A percentile compares a stretch with the other conserved stretches of the same genome.
phyloP scores from a whole-genome alignment of 1,284 basidiomycete species.

The Austroboletus olivaceoglutinosus region DNA sequence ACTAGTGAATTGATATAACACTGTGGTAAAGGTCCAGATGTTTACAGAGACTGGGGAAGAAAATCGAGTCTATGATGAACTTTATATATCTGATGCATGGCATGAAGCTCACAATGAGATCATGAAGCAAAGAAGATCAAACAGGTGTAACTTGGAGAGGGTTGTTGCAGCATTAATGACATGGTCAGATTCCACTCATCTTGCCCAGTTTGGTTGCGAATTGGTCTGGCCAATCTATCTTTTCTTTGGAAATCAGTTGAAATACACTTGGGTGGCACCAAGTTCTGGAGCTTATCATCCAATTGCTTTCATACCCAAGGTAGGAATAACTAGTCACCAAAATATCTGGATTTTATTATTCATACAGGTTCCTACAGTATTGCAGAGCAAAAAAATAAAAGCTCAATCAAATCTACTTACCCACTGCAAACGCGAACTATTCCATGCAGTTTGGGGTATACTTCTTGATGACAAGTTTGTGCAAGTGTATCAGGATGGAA shows the following conservation, averaged over 20 bases:
- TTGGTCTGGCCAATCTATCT: conserved; percentile 34
- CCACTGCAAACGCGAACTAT: background rate
- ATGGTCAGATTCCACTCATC: conserved; percentile 33
- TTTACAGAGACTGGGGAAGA: too few species aligned
- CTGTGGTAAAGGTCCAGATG: too few species aligned
- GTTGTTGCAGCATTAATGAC: conserved; percentile 29
- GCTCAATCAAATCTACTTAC: background rate
- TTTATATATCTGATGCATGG: too few species aligned
- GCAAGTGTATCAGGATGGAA: background rate
- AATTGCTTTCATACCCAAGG: conserved; percentile 29
- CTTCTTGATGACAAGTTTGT: background rate
- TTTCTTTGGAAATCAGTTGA: conserved; percentile 27
- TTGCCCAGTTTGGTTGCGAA: conserved; percentile 26
- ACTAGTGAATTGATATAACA: too few species aligned
- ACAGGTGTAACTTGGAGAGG: conserved; percentile 10
- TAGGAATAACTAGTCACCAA: too few species aligned
- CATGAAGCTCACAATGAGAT: too few species aligned
- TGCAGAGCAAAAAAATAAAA: too few species aligned
- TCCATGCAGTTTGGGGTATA: background rate
- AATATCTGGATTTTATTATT: background rate
- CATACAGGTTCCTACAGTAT: too few species aligned
- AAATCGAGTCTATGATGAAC: too few species aligned
- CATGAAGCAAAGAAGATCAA: too few species aligned
- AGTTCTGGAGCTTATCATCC: conserved; percentile 23
- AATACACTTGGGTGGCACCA: conserved; percentile 8